A percentile compares a stretch with the other conserved stretches of the same genome.
These are phyloP conservation scores for Bryopsis sp. DNA, from an alignment of 139 green algal genomes.

Conservation along the genomic window DNA sequence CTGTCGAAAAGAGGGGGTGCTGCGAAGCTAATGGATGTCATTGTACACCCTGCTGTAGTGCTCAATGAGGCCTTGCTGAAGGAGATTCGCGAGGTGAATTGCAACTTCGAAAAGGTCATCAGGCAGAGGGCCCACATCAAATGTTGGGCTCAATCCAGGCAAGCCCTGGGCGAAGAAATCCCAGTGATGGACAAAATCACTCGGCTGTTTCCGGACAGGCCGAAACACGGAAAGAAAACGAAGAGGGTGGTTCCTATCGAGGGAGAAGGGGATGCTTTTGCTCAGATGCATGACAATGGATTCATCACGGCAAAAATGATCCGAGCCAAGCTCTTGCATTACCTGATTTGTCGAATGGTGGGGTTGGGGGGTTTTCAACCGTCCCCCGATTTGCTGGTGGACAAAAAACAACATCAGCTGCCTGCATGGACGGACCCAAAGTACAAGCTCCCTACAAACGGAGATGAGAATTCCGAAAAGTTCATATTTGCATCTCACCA, in stretches of 20 bases:
- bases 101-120: background rate
- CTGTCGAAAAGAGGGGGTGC: slow-evolving; percentile 1
- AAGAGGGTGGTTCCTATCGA: no score
- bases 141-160: background rate
- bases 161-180: background rate
- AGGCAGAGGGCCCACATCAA: background rate
- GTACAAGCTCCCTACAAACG: background rate
- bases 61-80: slow-evolving; percentile 9
- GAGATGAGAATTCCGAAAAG: background rate
- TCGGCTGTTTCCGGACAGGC: background rate
- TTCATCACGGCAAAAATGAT: slow-evolving; percentile 33
- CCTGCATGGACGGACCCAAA: slow-evolving; percentile 2
- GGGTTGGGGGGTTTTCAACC: slow-evolving; percentile 9
- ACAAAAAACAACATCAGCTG: background rate
- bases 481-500: no score
- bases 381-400: background rate
- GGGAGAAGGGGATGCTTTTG: background rate
- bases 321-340: slow-evolving; percentile 36
- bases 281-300: slow-evolving; percentile 27
- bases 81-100: background rate
- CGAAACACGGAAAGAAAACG: background rate
- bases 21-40: slow-evolving; percentile 5
- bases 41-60: background rate
- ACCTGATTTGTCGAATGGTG: slow-evolving; percentile 25
- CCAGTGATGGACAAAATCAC: slow-evolving; percentile 16